Evolutionary conservation across 2,329 filamentous ascomycete genomes (phyloP).

Genomic region (Fusarium metavorans): DNA sequence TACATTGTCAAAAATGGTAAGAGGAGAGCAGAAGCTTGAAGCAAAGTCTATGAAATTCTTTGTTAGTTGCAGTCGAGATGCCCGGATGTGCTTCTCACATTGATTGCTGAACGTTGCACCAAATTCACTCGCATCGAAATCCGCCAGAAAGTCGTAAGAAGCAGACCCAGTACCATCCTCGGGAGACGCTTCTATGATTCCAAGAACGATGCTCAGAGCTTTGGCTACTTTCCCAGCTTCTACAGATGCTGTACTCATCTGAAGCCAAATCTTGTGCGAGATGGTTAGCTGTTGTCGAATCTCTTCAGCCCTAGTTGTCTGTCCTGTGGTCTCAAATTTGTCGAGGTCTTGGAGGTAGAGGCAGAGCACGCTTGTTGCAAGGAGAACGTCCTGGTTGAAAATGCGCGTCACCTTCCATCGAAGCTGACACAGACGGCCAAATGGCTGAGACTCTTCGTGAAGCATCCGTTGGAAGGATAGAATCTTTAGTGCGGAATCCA

Average conservation of each 20-base stretch:
- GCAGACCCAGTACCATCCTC: background rate
- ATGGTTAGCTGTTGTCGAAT: constrained; percentile 17
- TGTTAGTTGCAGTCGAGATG: constrained; percentile 17
- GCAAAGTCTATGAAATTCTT: constrained; percentile 19
- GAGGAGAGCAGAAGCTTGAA: constrained; percentile 24
- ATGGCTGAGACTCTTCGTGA: constrained; percentile 29
- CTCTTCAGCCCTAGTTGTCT: constrained; percentile 14
- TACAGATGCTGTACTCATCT: constrained; percentile 20
- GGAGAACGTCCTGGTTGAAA: constrained; percentile 27
- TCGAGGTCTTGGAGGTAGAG: constrained; percentile 28
- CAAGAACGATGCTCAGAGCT: constrained; percentile 28
- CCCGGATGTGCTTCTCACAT: constrained; percentile 20
- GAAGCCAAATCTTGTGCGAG: constrained; percentile 29
- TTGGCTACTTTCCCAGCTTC: constrained; percentile 29
- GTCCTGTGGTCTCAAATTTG: constrained; percentile 19
- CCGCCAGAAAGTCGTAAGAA: constrained; percentile 16
- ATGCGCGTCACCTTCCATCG: constrained; percentile 24
- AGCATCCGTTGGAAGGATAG: constrained; percentile 28
- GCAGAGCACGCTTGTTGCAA: constrained; percentile 29
- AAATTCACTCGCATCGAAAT: constrained; percentile 18
- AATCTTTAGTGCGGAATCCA: constrained; percentile 27
- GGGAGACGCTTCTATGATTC: constrained; percentile 11
- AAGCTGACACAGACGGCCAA: constrained; percentile 22
- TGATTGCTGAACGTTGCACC: constrained; percentile 17
- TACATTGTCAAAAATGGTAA: constrained; percentile 24